Evolutionary conservation across 2,329 filamentous ascomycete genomes (phyloP).

Genomic region (Botrytis squamosa): DNA sequence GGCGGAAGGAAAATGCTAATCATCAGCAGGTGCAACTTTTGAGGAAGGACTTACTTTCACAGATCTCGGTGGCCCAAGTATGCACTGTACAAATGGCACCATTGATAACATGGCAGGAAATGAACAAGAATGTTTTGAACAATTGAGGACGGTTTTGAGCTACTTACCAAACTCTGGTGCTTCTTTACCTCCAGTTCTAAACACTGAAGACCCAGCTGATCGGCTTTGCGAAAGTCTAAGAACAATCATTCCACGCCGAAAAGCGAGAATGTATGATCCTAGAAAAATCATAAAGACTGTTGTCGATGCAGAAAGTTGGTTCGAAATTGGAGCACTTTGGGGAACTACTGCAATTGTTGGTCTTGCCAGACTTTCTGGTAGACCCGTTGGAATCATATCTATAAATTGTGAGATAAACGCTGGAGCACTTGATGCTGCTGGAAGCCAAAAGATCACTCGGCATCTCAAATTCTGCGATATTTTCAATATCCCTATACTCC

Average conservation of each 20-base stretch:
- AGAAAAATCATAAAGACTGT: conserved; percentile 56
- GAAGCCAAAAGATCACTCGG: conserved; percentile 59
- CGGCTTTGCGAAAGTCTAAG: conserved; percentile 51
- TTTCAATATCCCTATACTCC: conserved; percentile 62
- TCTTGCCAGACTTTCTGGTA: conserved; percentile 56
- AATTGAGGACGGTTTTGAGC: conserved; percentile 55
- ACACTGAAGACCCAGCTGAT: conserved; percentile 49
- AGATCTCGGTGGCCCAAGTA: conserved; percentile 58
- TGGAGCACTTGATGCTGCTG: conserved; percentile 59
- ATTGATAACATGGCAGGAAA: conserved; percentile 63
- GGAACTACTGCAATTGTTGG: conserved; percentile 61
- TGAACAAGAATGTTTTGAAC: conserved; percentile 61
- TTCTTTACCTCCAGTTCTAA: conserved; percentile 51
- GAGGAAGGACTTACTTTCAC: conserved; percentile 59
- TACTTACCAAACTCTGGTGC: conserved; percentile 59
- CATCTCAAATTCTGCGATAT: conserved; percentile 64
- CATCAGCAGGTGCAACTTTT: conserved; percentile 51
- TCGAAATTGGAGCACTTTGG: conserved; percentile 64
- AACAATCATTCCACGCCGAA: conserved; percentile 55
- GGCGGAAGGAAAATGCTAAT: neutral
- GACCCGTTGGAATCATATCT: conserved; percentile 57
- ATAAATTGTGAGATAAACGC: conserved; percentile 61
- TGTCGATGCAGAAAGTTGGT: conserved; percentile 56
- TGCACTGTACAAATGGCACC: conserved; percentile 65
- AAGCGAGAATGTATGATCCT: conserved; percentile 60